A percentile compares a stretch with the other conserved stretches of the same genome.
These are phyloP conservation scores for Neoscytalidium dimidiatum DNA, from an alignment of 2,329 filamentous ascomycete species.

Conservation along the genomic window DNA sequence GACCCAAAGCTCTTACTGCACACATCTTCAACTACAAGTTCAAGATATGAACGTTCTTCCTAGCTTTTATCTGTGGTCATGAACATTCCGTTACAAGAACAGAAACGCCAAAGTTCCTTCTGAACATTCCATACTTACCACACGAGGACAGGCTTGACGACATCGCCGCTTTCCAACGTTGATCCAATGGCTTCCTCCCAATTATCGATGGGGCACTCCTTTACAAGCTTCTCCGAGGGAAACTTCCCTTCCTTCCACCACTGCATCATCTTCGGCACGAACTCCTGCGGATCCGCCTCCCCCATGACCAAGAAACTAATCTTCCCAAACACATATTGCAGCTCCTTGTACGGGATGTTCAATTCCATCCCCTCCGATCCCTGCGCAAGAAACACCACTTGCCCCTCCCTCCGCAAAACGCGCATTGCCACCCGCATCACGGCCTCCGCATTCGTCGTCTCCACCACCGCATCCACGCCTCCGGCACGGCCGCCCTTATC, in stretches of 20 bases:
- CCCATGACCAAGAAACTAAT: slow-evolving; percentile 51
- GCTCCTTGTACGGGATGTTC: slow-evolving; percentile 44
- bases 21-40: no score
- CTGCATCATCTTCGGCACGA: not conserved
- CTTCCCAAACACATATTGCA: slow-evolving; percentile 50
- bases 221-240: slow-evolving; percentile 1
- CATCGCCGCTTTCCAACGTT: not conserved
- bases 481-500: slow-evolving; percentile 32
- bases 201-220: not conserved
- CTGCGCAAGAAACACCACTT: slow-evolving; percentile 43
- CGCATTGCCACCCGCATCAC: slow-evolving; percentile 45
- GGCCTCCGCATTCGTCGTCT: slow-evolving; percentile 48
- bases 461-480: slow-evolving; percentile 43
- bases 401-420: slow-evolving; percentile 49
- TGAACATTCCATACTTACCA: not conserved
- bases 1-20: no score
- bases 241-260: slow-evolving; percentile 9
- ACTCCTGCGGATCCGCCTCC: slow-evolving; percentile 41
- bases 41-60: no score
- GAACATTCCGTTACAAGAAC: no score
- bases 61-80: no score
- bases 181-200: not conserved
- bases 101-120: not conserved
- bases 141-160: slow-evolving; percentile 12
- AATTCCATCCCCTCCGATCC: slow-evolving; percentile 43